These are phyloP conservation scores for Hyphopichia pseudoburtonii DNA, from an alignment of 1,139 yeast genomes.

Conservation along the genomic window DNA sequence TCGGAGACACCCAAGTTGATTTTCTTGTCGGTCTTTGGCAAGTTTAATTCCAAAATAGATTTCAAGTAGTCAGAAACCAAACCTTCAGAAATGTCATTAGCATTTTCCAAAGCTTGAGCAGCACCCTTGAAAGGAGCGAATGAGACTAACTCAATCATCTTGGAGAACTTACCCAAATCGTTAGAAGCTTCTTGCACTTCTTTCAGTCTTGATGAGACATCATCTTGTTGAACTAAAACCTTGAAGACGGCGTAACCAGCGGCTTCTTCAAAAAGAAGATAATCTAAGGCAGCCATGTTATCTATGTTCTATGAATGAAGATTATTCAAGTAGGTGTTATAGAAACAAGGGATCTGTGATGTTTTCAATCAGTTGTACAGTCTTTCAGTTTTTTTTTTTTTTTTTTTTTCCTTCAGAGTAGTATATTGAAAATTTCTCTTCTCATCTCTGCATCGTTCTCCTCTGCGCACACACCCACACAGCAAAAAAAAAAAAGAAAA, in stretches of 20 bases:
- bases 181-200: conserved; percentile 93
- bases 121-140: conserved; percentile 99
- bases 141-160: conserved; percentile 88
- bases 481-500: conserved; percentile 7
- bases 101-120: conserved; percentile 97
- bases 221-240: conserved; percentile 92
- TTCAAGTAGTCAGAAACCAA: conserved; percentile 90
- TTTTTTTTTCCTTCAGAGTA: conserved; percentile 1
- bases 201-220: conserved; percentile 83
- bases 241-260: conserved; percentile 97
- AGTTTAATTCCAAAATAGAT: conserved; percentile 82
- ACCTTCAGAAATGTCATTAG: conserved; percentile 97
- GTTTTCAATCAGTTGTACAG: too few species aligned
- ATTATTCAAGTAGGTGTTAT: background rate
- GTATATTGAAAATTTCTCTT: conserved; percentile 12
- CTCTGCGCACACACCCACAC: background rate
- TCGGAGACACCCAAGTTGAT: conserved; percentile 86
- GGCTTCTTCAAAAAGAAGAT: conserved; percentile 95
- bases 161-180: conserved; percentile 87
- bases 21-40: conserved; percentile 77
- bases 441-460: conserved; percentile 13
- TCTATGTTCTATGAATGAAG: background rate
- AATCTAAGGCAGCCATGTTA: conserved; percentile 72
- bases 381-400: conserved; percentile 4
- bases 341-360: conserved; percentile 2